A percentile compares a stretch with the other conserved stretches of the same genome.
These are phyloP conservation scores for Rachicladosporium sp. DNA, from an alignment of 2,329 filamentous ascomycete genomes.

Conservation along the genomic window DNA sequence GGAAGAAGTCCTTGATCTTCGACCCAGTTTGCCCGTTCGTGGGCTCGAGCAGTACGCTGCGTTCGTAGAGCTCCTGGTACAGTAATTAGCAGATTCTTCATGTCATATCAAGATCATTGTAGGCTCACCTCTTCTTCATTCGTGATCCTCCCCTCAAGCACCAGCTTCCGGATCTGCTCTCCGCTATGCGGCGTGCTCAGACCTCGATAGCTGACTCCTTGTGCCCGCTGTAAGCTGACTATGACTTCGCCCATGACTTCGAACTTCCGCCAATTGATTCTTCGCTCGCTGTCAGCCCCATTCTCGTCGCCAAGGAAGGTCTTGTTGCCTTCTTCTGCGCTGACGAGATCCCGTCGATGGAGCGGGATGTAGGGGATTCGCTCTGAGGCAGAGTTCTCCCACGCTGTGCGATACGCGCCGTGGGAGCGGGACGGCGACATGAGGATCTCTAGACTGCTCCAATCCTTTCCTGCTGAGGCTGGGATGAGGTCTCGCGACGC, in stretches of 20 bases:
- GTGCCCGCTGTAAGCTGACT: conserved; percentile 80
- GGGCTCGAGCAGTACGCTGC: conserved; percentile 42
- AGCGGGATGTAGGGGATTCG: conserved; percentile 89
- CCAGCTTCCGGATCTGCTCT: conserved; percentile 58
- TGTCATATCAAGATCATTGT: neutral
- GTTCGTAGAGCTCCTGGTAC: conserved; percentile 44
- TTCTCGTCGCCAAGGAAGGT: conserved; percentile 60
- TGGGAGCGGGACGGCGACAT: conserved; percentile 91
- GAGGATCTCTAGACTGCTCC: conserved; percentile 74
- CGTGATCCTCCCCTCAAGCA: conserved; percentile 69
- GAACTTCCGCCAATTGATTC: conserved; percentile 97
- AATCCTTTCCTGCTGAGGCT: conserved; percentile 62
- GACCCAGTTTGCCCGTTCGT: conserved; percentile 18
- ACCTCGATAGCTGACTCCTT: conserved; percentile 68
- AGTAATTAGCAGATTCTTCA: conserved; percentile 11
- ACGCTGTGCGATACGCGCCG: conserved; percentile 89
- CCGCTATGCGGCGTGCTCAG: conserved; percentile 26
- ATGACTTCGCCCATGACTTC: conserved; percentile 90
- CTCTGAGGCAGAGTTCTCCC: conserved; percentile 86
- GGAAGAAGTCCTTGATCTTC: no score
- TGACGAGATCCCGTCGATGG: conserved; percentile 78
- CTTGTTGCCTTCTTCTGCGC: conserved; percentile 80
- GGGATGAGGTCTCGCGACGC: conserved; percentile 70
- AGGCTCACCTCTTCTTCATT: conserved; percentile 74
- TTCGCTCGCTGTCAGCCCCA: conserved; percentile 15